Evolutionary conservation across 78 protist genomes (phyloP), one percentile per base, ranked within the genome.

Genomic region (Parvularia atlantis): DNA sequence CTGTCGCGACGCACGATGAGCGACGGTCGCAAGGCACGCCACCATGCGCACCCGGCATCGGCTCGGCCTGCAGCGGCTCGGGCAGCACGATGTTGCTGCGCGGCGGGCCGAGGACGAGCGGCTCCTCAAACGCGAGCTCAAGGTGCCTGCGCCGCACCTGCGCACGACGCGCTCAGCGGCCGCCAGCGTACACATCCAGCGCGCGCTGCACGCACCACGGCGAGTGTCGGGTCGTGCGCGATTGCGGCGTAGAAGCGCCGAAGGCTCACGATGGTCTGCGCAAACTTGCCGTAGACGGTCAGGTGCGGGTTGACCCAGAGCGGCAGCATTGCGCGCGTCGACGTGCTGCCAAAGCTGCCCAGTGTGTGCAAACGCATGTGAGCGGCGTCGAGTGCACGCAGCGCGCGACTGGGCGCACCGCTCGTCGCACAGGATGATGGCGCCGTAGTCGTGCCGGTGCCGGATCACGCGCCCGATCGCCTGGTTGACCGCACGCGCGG

Each of bases 391-490:
- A 2, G 4, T 48, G 36, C 2, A 20, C 5, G 17, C 59, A 17
- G 11, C 11, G 4, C 7, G 2, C 59, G 17, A n/a, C 36, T 9
- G 28, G 17, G 43, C 58, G 1, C 33, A 70, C 56, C 77, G 63
- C 24, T 58, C 81, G 48, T 89, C 97, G 13, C 64, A 62, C 41
- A 96, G 66, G 22, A 96, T n/a, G 26, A 96, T 84, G 31, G 93
- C 95, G 22, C 97, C 98, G 63, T 52, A 94, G 71, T 96, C 99
- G 9, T 60, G 26, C 50, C 33, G 30, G 50, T 96, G 97, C 16
- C 99, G 84, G 10, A 96, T 93, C 43, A 91, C 91, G 33, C 99
- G 82, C 28, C 99, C 99, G 37, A 94, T 58, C 37, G 98, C 96
- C 58, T 96, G 99, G 78, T 96, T 96, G 50, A 95, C 81, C 24